These are phyloP conservation scores for Blepharisma undulans DNA, from an alignment of 169 alveolate species.

Conservation along the genomic window DNA sequence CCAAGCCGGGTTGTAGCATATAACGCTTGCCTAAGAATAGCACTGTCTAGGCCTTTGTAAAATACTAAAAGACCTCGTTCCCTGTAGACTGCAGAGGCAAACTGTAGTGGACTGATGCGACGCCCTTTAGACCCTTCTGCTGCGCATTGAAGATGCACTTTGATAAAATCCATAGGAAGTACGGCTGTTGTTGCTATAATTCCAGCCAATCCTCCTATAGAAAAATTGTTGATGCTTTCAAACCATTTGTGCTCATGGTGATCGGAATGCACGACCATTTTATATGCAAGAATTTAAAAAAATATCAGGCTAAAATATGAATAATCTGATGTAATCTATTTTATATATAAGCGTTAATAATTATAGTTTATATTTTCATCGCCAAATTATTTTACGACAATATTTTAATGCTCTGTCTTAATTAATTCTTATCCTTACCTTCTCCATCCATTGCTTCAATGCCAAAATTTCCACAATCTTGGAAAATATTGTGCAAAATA, in stretches of 20 bases:
- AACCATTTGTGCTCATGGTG: neutral
- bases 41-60: conserved; percentile 95
- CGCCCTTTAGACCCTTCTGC: conserved; percentile 79
- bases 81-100: conserved; percentile 59
- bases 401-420: no score
- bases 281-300: no score
- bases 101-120: conserved; percentile 60
- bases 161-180: conserved; percentile 81
- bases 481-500: neutral
- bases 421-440: no score
- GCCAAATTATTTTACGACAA: no score
- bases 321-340: no score
- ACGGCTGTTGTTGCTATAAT: conserved; percentile 39
- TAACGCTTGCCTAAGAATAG: conserved; percentile 90
- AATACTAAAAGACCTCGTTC: conserved; percentile 71
- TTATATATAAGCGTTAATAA: no score
- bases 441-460: no score
- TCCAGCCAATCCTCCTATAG: neutral
- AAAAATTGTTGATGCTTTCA: neutral
- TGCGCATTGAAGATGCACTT: conserved; percentile 51
- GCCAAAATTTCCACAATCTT: no score
- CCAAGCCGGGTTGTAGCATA: conserved; percentile 96
- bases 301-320: no score
- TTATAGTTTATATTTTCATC: no score
- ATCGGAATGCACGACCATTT: neutral